Evolutionary conservation across 768 basidiomycete species (phyloP), one percentile per base, ranked within the genome.

Genomic region (Coprinellus micaceus): DNA sequence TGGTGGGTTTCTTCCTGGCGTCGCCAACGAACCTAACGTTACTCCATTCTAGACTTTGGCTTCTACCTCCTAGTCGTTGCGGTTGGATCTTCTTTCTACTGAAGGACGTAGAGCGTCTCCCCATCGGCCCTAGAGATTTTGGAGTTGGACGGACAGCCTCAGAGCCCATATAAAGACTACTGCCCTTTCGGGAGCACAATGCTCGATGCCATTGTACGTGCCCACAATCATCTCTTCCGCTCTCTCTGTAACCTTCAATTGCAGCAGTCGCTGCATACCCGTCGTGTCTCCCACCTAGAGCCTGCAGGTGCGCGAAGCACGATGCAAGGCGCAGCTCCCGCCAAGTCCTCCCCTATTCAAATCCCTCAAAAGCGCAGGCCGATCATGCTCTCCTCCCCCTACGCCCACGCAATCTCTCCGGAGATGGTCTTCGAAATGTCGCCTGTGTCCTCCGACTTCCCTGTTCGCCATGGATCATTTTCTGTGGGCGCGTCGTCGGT

Each of bases 391-490:
- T 46, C 66, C 46, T 71, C 71, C 19, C 68, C 74, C 37, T 53
- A 60, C 40, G 61, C 63, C 45, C 66, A 69, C 40, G 61, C 73
- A 40, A 64, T 63, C 21, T 79, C 76, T 25, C 76, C 79, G 52
- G 80, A 81, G 39, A 70, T 81, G 58, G 69, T 81, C n/a, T 80
- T 81, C 60, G 78, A 79, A 47, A 81, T 81, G 80, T 81, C 80
- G 21, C 79, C 80, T 26, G 59, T 71, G 21, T 68, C 70, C 15
- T 64, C 71, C n/a, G 62, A 66, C 25, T 64, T 66, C 50, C 58
- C 67, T 58, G 22, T 57, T 56, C 50, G 60, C 61, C 60, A 58
- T 56, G 47, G 66, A 58, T 57, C 60, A 63, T 33, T 53, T 61
- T 36, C 56, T 64, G 40, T 60, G 28, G 48, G 64, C 48, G 58